These are phyloP conservation scores for Hippophae tibetana DNA, from an alignment of 306 rosid genomes.

Conservation along the genomic window DNA sequence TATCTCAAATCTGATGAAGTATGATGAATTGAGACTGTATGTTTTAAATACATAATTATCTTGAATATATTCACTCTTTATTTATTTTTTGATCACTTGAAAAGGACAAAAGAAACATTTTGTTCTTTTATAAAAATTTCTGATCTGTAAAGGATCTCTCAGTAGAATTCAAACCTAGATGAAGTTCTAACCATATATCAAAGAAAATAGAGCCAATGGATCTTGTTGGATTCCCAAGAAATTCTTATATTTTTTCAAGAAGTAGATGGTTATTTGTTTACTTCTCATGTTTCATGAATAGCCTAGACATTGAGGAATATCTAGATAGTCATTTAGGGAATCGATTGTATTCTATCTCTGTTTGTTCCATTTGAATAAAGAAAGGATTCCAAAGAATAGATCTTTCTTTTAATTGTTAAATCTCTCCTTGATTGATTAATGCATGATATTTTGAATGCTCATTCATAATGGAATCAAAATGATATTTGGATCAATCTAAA, in stretches of 20 bases:
- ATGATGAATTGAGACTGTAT: too few species aligned
- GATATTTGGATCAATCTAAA: background rate
- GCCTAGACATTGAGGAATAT: background rate
- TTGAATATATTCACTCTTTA: too few species aligned
- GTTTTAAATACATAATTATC: too few species aligned
- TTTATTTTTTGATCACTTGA: too few species aligned
- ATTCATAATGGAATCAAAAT: background rate
- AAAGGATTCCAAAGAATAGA: constrained; percentile 1
- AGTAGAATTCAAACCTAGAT: background rate
- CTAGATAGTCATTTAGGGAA: background rate
- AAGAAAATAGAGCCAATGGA: background rate
- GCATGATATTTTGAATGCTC: background rate
- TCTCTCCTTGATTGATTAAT: background rate
- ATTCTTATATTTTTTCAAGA: background rate
- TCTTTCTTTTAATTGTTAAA: background rate
- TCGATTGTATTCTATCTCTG: background rate
- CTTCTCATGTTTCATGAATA: background rate
- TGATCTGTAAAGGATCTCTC: background rate
- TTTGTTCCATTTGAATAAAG: constrained; percentile 1
- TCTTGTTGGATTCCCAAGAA: background rate
- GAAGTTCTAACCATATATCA: background rate
- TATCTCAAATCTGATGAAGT: too few species aligned
- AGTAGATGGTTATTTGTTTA: background rate
- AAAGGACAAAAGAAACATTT: too few species aligned
- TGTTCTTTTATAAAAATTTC: too few species aligned